These are phyloP conservation scores for Malus sieversii DNA, from an alignment of 306 rosid genomes.

Conservation along the genomic window DNA sequence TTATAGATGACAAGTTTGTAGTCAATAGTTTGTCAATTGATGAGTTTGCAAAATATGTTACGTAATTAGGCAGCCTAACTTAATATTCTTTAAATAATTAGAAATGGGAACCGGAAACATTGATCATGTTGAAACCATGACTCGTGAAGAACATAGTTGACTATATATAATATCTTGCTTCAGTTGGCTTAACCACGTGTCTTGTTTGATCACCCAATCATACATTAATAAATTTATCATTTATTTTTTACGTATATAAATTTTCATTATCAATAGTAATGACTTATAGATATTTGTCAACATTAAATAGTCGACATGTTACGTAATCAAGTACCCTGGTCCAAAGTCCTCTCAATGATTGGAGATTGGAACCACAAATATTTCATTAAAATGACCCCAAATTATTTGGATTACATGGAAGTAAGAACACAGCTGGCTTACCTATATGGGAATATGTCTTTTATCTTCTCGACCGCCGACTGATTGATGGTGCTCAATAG, in stretches of 20 bases:
- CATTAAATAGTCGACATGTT: too few species aligned
- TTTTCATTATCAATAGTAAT: too few species aligned
- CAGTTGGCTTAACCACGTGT: too few species aligned
- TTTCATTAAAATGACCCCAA: background rate
- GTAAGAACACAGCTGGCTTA: conserved; percentile 11
- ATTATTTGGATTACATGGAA: background rate
- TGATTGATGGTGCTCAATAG: background rate
- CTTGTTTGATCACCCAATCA: background rate
- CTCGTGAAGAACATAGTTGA: too few species aligned
- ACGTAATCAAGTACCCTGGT: background rate
- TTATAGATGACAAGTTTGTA: background rate
- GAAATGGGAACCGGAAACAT: background rate
- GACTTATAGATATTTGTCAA: background rate
- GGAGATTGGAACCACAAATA: background rate
- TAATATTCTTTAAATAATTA: too few species aligned
- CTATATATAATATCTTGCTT: background rate
- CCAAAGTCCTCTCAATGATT: background rate
- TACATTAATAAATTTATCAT: too few species aligned
- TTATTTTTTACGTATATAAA: too few species aligned
- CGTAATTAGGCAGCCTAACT: background rate
- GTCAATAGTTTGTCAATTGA: background rate
- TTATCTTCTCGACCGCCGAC: conserved; percentile 7
- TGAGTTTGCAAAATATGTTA: too few species aligned
- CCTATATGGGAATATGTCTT: conserved; percentile 5
- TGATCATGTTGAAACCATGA: background rate